phyloP scores from a whole-genome alignment of 768 basidiomycete species.

The Lentinula detonsa region DNA sequence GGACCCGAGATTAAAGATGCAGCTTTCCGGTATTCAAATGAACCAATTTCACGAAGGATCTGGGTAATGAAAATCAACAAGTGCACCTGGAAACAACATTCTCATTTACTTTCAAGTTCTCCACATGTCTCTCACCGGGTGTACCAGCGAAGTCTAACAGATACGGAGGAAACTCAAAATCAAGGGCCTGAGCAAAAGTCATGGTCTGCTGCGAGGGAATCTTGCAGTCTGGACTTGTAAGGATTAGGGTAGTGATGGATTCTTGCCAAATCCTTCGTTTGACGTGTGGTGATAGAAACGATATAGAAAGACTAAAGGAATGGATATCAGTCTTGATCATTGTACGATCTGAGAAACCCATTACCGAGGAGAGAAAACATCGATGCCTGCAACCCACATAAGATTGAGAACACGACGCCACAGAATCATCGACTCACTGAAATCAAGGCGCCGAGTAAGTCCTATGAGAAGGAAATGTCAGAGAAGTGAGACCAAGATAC shows the following conservation, averaged over 20 bases:
- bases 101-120: constrained; percentile 63
- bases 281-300: constrained; percentile 50
- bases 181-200: constrained; percentile 49
- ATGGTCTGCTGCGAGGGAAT: constrained; percentile 57
- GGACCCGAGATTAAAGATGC: constrained; percentile 40
- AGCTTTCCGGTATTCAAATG: constrained; percentile 46
- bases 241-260: constrained; percentile 57
- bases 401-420: not conserved
- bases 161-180: constrained; percentile 63
- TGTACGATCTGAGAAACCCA: constrained; percentile 3
- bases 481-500: not conserved
- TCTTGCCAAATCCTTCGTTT: constrained; percentile 79
- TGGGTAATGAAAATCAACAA: constrained; percentile 17
- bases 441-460: constrained; percentile 60
- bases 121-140: constrained; percentile 67
- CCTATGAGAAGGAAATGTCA: constrained; percentile 27
- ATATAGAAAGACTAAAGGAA: constrained; percentile 46
- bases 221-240: constrained; percentile 50
- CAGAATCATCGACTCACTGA: constrained; percentile 42
- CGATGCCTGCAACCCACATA: constrained; percentile 48
- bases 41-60: constrained; percentile 73
- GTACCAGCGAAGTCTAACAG: constrained; percentile 57
- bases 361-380: constrained; percentile 75
- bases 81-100: not conserved
- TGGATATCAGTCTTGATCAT: not conserved